Conservation (phyloP, 352 stramenopile genomes). For the Blastocystis sp. region DNA sequence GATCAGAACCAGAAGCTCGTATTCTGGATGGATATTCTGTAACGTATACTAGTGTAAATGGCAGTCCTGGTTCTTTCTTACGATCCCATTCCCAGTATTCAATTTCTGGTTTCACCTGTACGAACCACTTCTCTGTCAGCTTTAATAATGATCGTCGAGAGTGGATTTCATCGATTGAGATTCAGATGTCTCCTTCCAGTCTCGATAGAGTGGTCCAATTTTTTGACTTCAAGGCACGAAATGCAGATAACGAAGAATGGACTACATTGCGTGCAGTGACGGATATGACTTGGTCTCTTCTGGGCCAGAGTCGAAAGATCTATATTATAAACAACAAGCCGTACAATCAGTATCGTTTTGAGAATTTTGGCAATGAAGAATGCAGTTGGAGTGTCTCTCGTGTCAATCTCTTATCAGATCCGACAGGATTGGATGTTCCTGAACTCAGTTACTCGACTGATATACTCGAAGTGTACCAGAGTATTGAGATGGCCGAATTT, state of each 20-base stretch:
- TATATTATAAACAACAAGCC: neutral
- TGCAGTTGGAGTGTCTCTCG: conserved; percentile 10
- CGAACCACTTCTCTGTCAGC: neutral
- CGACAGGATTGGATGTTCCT: neutral
- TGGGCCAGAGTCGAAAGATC: neutral
- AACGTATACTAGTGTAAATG: neutral
- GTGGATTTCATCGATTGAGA: neutral
- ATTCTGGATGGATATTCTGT: neutral
- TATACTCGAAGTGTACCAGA: neutral
- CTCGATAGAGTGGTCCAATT: neutral
- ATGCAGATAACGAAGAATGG: neutral
- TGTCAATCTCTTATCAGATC: neutral
- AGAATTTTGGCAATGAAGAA: neutral
- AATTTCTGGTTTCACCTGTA: neutral
- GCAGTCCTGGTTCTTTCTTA: neutral
- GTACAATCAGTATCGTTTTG: conserved; percentile 29
- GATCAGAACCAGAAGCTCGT: neutral
- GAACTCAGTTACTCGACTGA: neutral
- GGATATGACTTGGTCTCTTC: neutral
- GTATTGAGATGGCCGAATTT: neutral
- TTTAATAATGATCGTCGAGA: conserved; percentile 43
- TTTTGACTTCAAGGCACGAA: neutral
- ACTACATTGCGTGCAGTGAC: neutral
- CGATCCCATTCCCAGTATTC: neutral
- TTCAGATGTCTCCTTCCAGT: neutral